Base-by-base conservation (phyloP, 768 basidiomycete genomes). In the Calvatia gigantea region DNA sequence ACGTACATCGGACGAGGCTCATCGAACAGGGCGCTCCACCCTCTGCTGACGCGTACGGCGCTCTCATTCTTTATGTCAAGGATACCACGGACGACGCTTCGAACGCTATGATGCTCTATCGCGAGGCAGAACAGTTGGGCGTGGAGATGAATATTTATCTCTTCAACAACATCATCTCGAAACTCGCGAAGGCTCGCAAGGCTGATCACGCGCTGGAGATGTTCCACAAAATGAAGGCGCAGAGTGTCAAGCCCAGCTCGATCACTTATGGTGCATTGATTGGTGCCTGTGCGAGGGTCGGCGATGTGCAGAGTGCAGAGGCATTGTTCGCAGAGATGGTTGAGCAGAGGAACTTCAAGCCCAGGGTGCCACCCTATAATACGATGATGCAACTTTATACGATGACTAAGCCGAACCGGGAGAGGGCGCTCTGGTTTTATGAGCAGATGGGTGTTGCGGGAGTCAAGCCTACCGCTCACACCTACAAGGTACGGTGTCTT, bases 371-470 rank as follows among this genome's bases (percentile, higher is more conserved):
- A 17, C 96, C 96, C 0, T 99, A 86, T 79, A 99, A 99, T 73
- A 94, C 89, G 31, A 97, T 99, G 94, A 98, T 99, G 83, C 97
- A 99, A 69, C 77, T 96, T 63, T 94, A 93, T 72, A 87, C 89
- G 46, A 84, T 87, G 53, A 94, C 89, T n/a, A 91, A 89, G 68
- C 96, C 94, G 1, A 87, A 91, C 59, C 83, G 94, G 50, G 80
- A 79, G 25, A 80, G 85, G 44, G 90, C 87, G 15, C 70, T 98
- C 25, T 75, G 81, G 62, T 98, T 86, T 68, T 89, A 89, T 68
- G 66, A 87, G 45, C 75, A 82, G 64, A 76, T 99, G 69, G 67
- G 74, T 32, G 66, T 69, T 27, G 85, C 80, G 3, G 70, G 76
- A 0, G 84, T 98, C 23, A 63, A 71, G 3, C 94, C 95, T 14